Evolutionary conservation across 2,329 filamentous ascomycete species (phyloP), one percentile per base, ranked within the genome.

Genomic region (Colletotrichum ledebouriae): DNA sequence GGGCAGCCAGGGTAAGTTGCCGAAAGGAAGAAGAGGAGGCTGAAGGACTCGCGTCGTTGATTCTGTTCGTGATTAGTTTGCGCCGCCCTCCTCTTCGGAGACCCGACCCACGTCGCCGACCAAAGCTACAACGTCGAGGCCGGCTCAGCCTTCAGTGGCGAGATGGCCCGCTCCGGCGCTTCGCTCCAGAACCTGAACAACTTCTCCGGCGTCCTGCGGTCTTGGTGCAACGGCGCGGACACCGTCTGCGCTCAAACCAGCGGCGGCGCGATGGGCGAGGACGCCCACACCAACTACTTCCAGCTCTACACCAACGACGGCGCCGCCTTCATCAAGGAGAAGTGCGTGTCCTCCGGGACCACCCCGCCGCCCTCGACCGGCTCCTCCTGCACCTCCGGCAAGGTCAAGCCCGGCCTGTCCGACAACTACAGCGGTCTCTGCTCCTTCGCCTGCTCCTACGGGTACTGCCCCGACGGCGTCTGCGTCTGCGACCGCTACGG

Each of bases 211-310:
- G 66, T 66, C 41, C 47, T 69, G 20, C 78, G 75, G 50, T 75
- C 75, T 22, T 81, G 79, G 73, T 81, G 80, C 69, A 73, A 75
- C 53, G 68, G 70, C 10, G 76, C 75, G 17, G 81, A 82, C 60
- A 78, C 78, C 3, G 76, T 80, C 67, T 83, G 81, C 70, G 80
- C 79, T 17, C 73, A 73, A n/a, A 78, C 76, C 7, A 70, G 76
- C 41, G 61, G 66, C 41, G 50, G 29, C 4, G 37, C 56, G 13
- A 65, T 56, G 42, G 73, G 72, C 7, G 75, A 77, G 6, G 73
- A 74, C 13, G 74, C 74, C 3, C 80, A 81, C 64, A 73, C 77
- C 13, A 79, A 79, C 71, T 81, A 81, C 67, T 69, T 69, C 56
- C 55, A 69, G 61, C 66, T 69, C 7, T 69, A 69, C 55, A 50